Evolutionary conservation across 139 green algal genomes (phyloP), one percentile per base, ranked within the genome.

Genomic region (Chlamydomonas schloesseri): DNA sequence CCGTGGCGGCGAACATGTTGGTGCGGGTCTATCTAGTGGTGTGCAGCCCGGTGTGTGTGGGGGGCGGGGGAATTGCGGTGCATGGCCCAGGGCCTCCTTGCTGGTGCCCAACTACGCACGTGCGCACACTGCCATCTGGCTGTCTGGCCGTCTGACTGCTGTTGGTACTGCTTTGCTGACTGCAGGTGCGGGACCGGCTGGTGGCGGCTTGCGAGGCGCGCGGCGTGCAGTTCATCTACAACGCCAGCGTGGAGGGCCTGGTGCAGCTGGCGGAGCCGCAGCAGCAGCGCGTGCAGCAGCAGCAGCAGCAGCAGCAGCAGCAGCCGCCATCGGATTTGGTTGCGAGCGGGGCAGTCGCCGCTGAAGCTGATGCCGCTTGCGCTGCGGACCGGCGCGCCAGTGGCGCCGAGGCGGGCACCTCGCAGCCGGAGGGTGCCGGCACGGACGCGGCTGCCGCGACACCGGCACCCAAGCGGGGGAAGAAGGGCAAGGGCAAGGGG

Each of bases 121-220:
- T n/a, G n/a, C n/a, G n/a, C n/a, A n/a, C n/a, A n/a, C n/a, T n/a
- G n/a, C n/a, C n/a, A n/a, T n/a, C n/a, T n/a, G n/a, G n/a, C n/a
- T n/a, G n/a, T n/a, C n/a, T n/a, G n/a, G n/a, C n/a, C n/a, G n/a
- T n/a, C n/a, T n/a, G n/a, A n/a, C n/a, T n/a, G n/a, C n/a, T n/a
- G n/a, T n/a, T n/a, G n/a, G n/a, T n/a, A n/a, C n/a, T 50, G 42
- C 42, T 8, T 50, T 5, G 42, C 42, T 50, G 6, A 8, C 42
- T 5, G 42, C 76, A 98, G 70, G 96, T 98, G 14, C 84, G 93
- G 14, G 90, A 94, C 82, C 74, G 47, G 55, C 91, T 99, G 37
- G 80, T 98, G 46, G 70, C 74, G 2, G 94, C 93, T 1, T 98
- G 95, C 88, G 24, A 76, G 55, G 33, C 71, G 24, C 55, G 73